Evolutionary conservation across 2,329 filamentous ascomycete species (phyloP), one percentile per base, ranked within the genome.

Genomic region (Pezicula neosporulosa): DNA sequence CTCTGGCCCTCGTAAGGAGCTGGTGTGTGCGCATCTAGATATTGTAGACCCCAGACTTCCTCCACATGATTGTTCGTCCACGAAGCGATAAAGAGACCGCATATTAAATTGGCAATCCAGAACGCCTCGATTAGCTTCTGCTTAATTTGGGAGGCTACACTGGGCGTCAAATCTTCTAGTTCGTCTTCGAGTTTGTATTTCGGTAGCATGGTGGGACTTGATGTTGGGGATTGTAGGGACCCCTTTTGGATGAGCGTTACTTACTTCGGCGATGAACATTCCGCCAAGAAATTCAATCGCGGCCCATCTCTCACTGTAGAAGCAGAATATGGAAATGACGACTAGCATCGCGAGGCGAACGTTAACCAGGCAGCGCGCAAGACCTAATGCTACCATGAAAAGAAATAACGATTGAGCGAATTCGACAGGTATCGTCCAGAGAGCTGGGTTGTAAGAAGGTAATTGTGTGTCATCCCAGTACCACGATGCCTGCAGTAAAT

Each of bases 221-320:
- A 54, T n/a, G 45, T 39, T 38, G 53, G 60, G 6, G 50, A 54
- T 39, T 33, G 49, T 30, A 58, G 45, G 16, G 53, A 46, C 2
- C 35, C 48, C 30, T 63, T 55, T 54, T 71, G 66, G 15, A 70
- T 60, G n/a, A 76, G 60, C 28, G 70, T 70, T 4, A 72, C 52
- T 70, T 4, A 72, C 52, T 59, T 78, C 74, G 15, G 73, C 74
- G 4, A 77, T 63, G 37, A 74, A 64, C 64, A 77, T 66, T 9
- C 75, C 75, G 2, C 67, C 67, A 9, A 77, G 55, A 54, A 78
- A 78, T 57, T 77, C 74, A 24, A 74, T 56, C 2, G 59, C 44
- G 19, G 60, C 58, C 3, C 61, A 48, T 46, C 60, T 53, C 18
- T 56, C 61, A 36, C 54, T 56, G 37, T 58, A 59, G 41, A 66